phyloP scores from a whole-genome alignment of 2,329 filamentous ascomycete species.

The Paracoccidioides brasiliensis region DNA sequence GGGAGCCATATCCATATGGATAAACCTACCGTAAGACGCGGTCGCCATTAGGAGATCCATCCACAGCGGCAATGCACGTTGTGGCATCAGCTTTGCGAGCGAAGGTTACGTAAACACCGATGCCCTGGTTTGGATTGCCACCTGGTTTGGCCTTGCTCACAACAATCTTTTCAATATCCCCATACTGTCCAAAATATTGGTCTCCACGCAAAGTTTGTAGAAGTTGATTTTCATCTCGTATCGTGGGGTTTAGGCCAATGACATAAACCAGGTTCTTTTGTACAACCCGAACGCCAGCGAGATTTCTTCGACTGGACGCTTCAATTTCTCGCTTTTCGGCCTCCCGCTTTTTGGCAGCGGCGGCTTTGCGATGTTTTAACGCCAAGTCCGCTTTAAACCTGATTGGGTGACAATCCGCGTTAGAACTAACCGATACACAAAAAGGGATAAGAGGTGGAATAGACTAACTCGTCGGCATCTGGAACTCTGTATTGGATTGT shows the following conservation, averaged over 20 bases:
- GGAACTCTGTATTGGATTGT: conserved; percentile 96
- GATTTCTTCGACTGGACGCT: conserved; percentile 85
- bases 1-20: conserved; percentile 26
- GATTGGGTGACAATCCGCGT: conserved; percentile 4
- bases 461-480: conserved; percentile 78
- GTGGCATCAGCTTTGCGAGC: conserved; percentile 81
- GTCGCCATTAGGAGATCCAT: conserved; percentile 85
- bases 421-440: background rate
- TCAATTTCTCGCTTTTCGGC: conserved; percentile 93
- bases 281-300: conserved; percentile 87
- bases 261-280: conserved; percentile 99
- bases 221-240: conserved; percentile 74
- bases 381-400: conserved; percentile 40
- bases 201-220: conserved; percentile 78
- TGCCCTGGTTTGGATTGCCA: conserved; percentile 58
- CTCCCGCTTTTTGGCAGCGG: conserved; percentile 81
- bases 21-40: conserved; percentile 69
- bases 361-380: conserved; percentile 79
- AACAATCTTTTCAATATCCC: conserved; percentile 96
- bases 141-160: conserved; percentile 88
- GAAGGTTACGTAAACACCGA: conserved; percentile 98
- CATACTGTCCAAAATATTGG: conserved; percentile 96
- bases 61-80: conserved; percentile 79
- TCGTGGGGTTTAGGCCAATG: conserved; percentile 80
- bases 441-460: conserved; percentile 3